Base-by-base conservation (phyloP, 805 yeast species). In the Starmerella floricola region DNA sequence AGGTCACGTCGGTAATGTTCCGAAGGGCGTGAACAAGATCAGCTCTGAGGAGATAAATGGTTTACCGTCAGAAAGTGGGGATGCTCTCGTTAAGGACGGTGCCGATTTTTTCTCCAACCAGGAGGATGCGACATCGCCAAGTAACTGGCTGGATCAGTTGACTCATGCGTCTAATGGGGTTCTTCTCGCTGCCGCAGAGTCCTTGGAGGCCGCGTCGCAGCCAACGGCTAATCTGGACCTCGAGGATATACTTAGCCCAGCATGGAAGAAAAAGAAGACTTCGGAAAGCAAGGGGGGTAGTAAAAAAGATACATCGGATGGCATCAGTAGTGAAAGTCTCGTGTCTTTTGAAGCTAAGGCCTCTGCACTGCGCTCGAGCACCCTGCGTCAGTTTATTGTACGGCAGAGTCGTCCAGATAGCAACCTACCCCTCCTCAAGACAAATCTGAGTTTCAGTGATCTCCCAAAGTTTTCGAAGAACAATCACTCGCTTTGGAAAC, bases 71-170 rank as follows among this genome's bases (percentile, higher is more conserved):
- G n/a, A n/a, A n/a, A n/a, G n/a, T n/a, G n/a, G n/a, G n/a, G n/a
- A n/a, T n/a, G n/a, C n/a, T n/a, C n/a, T 8, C 26, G 10, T 78
- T 20, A 76, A 70, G 18, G 75, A 69, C 31, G 77, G 66, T 12
- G 72, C 71, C 30, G 51, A 49, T 8, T 67, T 73, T 32, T 85
- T 76, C 49, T 68, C 65, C 10, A 71, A 69, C 20, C 61, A 68
- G 44, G 43, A 60, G 18, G 4, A 48, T 34, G 54, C 35, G 62
- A 60, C 44, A 59, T 38, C 40, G 12, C 21, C 17, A 8, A 8
- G 33, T 42, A n/a, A n/a, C n/a, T 48, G 35, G 42, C 38, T 17
- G 58, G 55, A 45, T 32, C 46, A 46, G 40, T 36, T 51, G 16
- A 35, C 20, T 4, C 40, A 29, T 13, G 48, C 48, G 2, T 21